Evolutionary conservation across 208 protist genomes (phyloP).

Genomic region (Trichomonas tenax): DNA sequence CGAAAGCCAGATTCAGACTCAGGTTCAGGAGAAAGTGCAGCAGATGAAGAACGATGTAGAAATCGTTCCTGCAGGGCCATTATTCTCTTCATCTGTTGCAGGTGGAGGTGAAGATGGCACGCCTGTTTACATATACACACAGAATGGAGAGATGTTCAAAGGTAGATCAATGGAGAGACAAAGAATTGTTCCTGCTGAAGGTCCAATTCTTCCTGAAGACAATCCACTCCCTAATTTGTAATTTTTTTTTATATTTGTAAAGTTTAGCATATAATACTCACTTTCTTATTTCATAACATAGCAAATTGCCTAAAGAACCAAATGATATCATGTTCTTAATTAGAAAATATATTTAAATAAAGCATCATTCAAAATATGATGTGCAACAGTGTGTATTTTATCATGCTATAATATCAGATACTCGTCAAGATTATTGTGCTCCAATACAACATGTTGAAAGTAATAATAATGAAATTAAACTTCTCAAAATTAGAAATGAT

Average conservation of each 20-base stretch:
- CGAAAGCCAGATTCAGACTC: neutral
- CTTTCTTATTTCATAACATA: no score
- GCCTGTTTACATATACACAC: neutral
- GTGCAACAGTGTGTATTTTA: no score
- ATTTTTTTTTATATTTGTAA: neutral
- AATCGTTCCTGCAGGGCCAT: neutral
- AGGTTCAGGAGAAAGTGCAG: neutral
- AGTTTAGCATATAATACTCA: neutral
- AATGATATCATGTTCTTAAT: no score
- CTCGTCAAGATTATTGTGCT: no score
- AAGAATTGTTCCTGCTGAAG: neutral
- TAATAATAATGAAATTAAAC: no score
- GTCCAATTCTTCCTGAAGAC: neutral
- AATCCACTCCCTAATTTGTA: neutral
- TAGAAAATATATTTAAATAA: no score
- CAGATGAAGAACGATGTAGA: neutral
- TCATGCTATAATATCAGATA: no score
- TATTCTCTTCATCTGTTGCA: neutral
- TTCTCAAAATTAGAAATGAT: no score
- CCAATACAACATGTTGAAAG: no score
- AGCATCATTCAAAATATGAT: no score
- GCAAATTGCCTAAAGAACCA: no score
- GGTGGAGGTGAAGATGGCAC: neutral
- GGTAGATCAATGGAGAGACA: neutral
- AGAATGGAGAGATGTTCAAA: neutral